phyloP scores from a whole-genome alignment of 345 rosid genomes.

The Hypericum perforatum region DNA sequence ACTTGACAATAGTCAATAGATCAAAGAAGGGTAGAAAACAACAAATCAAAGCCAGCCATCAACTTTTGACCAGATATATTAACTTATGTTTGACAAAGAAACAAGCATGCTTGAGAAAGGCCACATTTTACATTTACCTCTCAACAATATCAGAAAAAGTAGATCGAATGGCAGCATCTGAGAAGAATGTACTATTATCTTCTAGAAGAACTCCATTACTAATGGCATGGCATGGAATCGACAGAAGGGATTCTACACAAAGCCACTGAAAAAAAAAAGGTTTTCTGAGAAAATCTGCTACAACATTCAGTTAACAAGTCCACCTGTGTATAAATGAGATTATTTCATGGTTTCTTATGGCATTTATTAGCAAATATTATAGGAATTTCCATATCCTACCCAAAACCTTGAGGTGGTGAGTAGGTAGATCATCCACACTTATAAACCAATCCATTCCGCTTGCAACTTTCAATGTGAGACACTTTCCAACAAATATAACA shows the following conservation, averaged over 20 bases:
- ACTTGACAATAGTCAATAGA: no score
- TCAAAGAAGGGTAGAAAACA: no score
- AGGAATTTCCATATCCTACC: no score
- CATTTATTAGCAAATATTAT: no score
- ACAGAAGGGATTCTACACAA: conserved; percentile 66
- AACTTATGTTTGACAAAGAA: neutral
- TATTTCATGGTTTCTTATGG: neutral
- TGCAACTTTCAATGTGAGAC: no score
- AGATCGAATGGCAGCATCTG: conserved; percentile 48
- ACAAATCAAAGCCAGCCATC: no score
- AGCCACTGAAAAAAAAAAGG: conserved; percentile 50
- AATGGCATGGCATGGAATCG: conserved; percentile 38
- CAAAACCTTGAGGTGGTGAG: no score
- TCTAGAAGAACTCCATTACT: conserved; percentile 37
- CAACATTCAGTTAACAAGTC: neutral
- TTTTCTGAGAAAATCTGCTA: conserved; percentile 5
- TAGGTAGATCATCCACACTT: no score
- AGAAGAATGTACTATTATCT: conserved; percentile 38
- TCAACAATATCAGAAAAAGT: conserved; percentile 62
- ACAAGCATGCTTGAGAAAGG: neutral
- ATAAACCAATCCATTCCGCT: neutral
- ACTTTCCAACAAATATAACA: no score
- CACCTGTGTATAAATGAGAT: neutral
- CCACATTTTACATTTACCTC: conserved; percentile 34
- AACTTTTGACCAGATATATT: no score